Evolutionary conservation across 2,329 filamentous ascomycete species (phyloP).

Genomic region (Sphaerostilbella broomeana): DNA sequence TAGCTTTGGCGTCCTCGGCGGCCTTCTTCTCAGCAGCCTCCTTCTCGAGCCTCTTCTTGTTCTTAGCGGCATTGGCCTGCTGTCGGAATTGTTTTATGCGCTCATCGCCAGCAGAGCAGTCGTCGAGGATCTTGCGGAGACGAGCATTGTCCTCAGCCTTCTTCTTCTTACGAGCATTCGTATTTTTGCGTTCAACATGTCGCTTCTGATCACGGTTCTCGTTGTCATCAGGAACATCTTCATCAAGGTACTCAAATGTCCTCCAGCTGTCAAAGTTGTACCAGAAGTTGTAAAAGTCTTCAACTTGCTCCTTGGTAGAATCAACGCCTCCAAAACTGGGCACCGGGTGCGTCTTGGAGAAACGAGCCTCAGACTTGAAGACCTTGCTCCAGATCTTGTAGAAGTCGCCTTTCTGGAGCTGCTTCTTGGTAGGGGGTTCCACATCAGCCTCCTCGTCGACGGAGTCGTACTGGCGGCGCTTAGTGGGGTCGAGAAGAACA

Average conservation of each 20-base stretch:
- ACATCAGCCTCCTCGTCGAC: conserved; percentile 92
- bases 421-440: conserved; percentile 88
- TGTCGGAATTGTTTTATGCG: conserved; percentile 97
- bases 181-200: conserved; percentile 96
- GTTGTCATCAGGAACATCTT: conserved; percentile 97
- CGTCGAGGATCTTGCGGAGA: conserved; percentile 83
- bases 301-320: conserved; percentile 80
- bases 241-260: conserved; percentile 95
- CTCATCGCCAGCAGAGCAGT: conserved; percentile 76
- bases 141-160: conserved; percentile 96
- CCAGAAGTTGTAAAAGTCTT: conserved; percentile 98
- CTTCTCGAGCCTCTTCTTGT: conserved; percentile 85
- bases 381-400: conserved; percentile 91
- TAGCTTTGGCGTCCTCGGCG: conserved; percentile 74
- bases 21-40: conserved; percentile 87
- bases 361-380: conserved; percentile 87
- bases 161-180: conserved; percentile 96
- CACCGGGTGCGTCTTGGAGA: conserved; percentile 86
- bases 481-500: conserved; percentile 82
- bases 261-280: conserved; percentile 99
- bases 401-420: conserved; percentile 77
- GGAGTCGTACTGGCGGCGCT: conserved; percentile 91
- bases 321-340: conserved; percentile 80
- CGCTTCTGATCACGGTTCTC: conserved; percentile 99
- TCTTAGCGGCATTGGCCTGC: conserved; percentile 86